Evolutionary conservation across 768 basidiomycete species (phyloP).

Genomic region (Pholiota conissans): DNA sequence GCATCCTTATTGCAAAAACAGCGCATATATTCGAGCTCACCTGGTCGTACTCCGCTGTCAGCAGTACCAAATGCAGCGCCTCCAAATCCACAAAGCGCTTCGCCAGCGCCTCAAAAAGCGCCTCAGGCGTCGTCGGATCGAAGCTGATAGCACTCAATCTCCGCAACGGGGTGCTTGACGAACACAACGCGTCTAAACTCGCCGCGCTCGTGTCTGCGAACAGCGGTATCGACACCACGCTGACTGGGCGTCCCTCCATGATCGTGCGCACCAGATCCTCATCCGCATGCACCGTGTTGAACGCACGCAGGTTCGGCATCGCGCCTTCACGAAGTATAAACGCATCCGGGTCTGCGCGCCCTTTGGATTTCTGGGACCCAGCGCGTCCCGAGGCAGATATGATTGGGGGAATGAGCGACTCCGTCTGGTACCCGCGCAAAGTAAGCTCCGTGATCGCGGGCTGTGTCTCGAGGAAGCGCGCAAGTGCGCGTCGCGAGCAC

Average conservation of each 20-base stretch:
- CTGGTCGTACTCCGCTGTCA: constrained; percentile 47
- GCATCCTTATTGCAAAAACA: neutral
- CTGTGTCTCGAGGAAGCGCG: constrained; percentile 53
- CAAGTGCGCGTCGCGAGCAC: constrained; percentile 48
- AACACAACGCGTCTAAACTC: constrained; percentile 12
- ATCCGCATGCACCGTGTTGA: constrained; percentile 56
- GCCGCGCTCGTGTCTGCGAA: constrained; percentile 15
- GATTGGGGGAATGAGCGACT: constrained; percentile 17
- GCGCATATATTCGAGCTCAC: constrained; percentile 30
- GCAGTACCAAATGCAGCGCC: constrained; percentile 60
- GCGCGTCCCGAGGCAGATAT: constrained; percentile 12
- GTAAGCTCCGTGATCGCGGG: constrained; percentile 49
- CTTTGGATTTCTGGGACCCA: too few relatives aligned
- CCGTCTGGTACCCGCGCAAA: constrained; percentile 50
- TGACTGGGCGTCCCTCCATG: constrained; percentile 30
- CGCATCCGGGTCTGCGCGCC: constrained; percentile 5
- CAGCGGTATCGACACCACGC: constrained; percentile 18
- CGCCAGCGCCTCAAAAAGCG: constrained; percentile 49
- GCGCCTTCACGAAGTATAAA: constrained; percentile 39
- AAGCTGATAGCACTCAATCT: constrained; percentile 62
- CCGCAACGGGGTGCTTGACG: constrained; percentile 33
- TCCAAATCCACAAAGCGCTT: constrained; percentile 49
- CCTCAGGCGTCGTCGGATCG: constrained; percentile 43
- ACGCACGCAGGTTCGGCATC: constrained; percentile 46
- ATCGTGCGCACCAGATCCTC: constrained; percentile 45